Evolutionary conservation across 768 basidiomycete species (phyloP), one percentile per base, ranked within the genome.

Genomic region (Russula sp.): DNA sequence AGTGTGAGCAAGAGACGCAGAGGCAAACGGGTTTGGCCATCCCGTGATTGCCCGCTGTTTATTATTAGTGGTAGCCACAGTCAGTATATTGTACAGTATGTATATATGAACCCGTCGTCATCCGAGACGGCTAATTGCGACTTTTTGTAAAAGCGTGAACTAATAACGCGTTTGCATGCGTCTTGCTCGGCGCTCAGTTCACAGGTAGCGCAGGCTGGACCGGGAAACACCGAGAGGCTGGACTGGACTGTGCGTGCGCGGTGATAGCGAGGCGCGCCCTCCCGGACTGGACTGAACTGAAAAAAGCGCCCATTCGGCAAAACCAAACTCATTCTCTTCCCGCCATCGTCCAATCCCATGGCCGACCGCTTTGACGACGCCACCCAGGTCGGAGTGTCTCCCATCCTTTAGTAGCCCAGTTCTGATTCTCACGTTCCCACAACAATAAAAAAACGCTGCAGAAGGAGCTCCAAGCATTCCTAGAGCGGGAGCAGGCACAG

Each of bases 401-500:
- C 59, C 38, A 18, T 52, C 42, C n/a, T 55, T 34, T n/a, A n/a
- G n/a, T n/a, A 42, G 34, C 9, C n/a, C 50, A 36, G n/a, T 22
- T 53, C 39, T 43, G 38, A 14, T 47, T 20, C 60, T 61, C 16
- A 63, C 25, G 7, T 22, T 7, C 5, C 14, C 16, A 9, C 29
- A 48, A 42, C 34, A 4, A n/a, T n/a, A n/a, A n/a, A n/a, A n/a
- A 25, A 39, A 34, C 11, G 13, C 38, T 60, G 14, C 71, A 96
- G 93, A 90, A 87, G 77, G 94, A 97, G 73, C 82, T 97, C 46
- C 75, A 83, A 35, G 72, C 75, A 18, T 94, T 93, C 75, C 74
- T 96, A 60, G 89, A 92, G 69, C 82, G 82, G 61, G 86, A 93
- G 76, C 92, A 94, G 71, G 83, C 85, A 2, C 87, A 90, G 75